Base-by-base conservation (phyloP, 2,329 filamentous ascomycete genomes). In the Emergomyces pasteurianus region DNA sequence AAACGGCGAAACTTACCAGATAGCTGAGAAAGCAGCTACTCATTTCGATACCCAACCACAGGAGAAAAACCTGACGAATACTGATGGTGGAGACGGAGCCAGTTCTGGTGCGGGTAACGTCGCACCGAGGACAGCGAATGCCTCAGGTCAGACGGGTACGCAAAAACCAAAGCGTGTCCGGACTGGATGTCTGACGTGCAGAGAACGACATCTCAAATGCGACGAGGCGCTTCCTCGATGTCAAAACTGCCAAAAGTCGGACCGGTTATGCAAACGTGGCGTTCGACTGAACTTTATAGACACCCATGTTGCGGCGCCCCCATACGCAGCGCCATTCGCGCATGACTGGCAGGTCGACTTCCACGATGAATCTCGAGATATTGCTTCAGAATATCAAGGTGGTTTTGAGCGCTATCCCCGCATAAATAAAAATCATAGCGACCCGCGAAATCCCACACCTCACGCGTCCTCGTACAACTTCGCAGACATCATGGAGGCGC, bases 211-310 rank as follows among this genome's bases (percentile, higher is more conserved):
- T 78, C 78, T 96, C 58, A 96, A 96, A 74, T 96, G 92, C 73
- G 92, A 96, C 70, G 90, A 95, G 73, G 86, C 80, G 5, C 69
- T 80, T 63, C 83, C 83, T 10, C 76, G 78, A 60, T 86, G 84
- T 69, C 79, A 88, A 68, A 96, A 96, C 69, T 96, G 92, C 75
- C 84, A 85, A 62, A 96, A 95, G 75, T 94, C 92, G 58, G 92
- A 86, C 69, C 81, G 92, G 58, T 79, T 86, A 61, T 97, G 92
- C 78, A 91, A 92, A 72, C 84, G 91, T 67, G 92, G 92, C 21
- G 80, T 96, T 58, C 84, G 90, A 43, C 79, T 97, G 47, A 96
- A 96, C 75, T 97, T 96, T 69, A 91, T 96, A 66, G 91, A 96
- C 70, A 88, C 87, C 3, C 86, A 87, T 63, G 86, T 87, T 61